Conservation (phyloP, 2,329 filamentous ascomycete species). For the Ophiocordyceps sinensis region DNA sequence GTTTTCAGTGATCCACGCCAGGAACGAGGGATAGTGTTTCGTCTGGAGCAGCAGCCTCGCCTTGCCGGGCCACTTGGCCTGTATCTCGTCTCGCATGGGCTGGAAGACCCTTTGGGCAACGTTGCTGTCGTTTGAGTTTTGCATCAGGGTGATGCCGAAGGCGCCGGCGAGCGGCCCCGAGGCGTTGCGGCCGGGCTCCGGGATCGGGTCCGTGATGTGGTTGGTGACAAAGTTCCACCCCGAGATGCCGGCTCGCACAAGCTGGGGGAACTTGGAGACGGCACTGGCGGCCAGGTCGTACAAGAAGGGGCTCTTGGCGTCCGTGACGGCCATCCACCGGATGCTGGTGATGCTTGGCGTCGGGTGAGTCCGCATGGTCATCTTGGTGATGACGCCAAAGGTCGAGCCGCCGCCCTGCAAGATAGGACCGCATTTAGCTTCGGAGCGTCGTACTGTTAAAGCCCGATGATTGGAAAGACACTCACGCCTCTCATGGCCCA, state of each 20-base stretch:
- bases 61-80: constrained; percentile 19
- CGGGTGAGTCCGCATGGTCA: constrained; percentile 38
- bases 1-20: constrained; percentile 21
- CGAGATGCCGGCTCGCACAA: constrained; percentile 36
- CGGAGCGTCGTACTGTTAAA: no score
- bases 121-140: constrained; percentile 17
- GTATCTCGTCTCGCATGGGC: constrained; percentile 22
- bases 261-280: constrained; percentile 27
- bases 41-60: constrained; percentile 7
- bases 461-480: constrained; percentile 1
- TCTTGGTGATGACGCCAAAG: constrained; percentile 43
- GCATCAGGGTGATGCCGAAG: constrained; percentile 17
- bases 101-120: constrained; percentile 15
- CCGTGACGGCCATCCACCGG: constrained; percentile 8
- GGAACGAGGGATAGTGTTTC: constrained; percentile 17
- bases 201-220: constrained; percentile 18
- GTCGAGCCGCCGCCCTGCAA: constrained; percentile 41
- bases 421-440: not conserved
- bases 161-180: constrained; percentile 19
- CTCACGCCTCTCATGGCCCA: constrained; percentile 47
- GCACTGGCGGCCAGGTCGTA: constrained; percentile 33
- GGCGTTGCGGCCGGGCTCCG: constrained; percentile 16
- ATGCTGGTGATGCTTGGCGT: constrained; percentile 19
- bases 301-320: constrained; percentile 20
- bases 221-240: constrained; percentile 28